A percentile compares a stretch with the other conserved stretches of the same genome.
These are phyloP conservation scores for Coemansia interrupta DNA, from an alignment of 192 early-diverging fungal species.

Conservation along the genomic window DNA sequence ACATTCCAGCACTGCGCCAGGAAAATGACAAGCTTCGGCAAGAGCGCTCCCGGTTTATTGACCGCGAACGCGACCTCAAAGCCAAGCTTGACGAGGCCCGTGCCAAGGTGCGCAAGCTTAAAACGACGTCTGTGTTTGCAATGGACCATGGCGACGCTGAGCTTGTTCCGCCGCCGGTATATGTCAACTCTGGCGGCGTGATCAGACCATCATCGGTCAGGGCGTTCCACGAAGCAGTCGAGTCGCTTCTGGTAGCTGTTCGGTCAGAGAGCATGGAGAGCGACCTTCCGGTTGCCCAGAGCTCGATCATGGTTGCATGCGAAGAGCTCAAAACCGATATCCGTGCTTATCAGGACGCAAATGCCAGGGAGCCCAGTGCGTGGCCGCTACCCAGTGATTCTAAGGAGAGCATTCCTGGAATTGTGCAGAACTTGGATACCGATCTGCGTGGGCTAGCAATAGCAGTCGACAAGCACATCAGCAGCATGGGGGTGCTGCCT, in stretches of 20 bases:
- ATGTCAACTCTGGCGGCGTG: constrained; percentile 58
- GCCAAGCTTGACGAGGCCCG: constrained; percentile 55
- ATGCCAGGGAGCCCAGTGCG: constrained; percentile 26
- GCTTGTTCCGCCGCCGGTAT: constrained; percentile 52
- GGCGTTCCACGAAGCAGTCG: constrained; percentile 78
- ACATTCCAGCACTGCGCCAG: constrained; percentile 38
- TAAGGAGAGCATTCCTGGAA: constrained; percentile 32
- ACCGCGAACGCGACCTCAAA: constrained; percentile 46
- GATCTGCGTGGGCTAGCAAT: constrained; percentile 67
- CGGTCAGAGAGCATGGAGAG: constrained; percentile 66
- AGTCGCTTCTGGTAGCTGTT: constrained; percentile 72
- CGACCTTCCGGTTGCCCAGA: constrained; percentile 73
- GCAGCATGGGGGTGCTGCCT: constrained; percentile 61
- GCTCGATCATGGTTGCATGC: constrained; percentile 77
- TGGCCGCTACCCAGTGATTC: constrained; percentile 53
- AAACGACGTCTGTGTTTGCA: constrained; percentile 55
- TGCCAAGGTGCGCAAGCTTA: constrained; percentile 54
- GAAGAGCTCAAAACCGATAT: constrained; percentile 80
- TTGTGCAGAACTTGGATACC: constrained; percentile 19
- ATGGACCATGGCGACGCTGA: constrained; percentile 50
- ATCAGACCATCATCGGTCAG: constrained; percentile 68
- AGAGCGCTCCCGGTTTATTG: constrained; percentile 35
- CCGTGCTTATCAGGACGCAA: constrained; percentile 58
- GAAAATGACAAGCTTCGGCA: constrained; percentile 42
- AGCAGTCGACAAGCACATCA: constrained; percentile 75